A percentile compares a stretch with the other conserved stretches of the same genome.
Evolutionary conservation across 2,329 filamentous ascomycete species (phyloP).

Genomic region (Hypoxylon sp.): DNA sequence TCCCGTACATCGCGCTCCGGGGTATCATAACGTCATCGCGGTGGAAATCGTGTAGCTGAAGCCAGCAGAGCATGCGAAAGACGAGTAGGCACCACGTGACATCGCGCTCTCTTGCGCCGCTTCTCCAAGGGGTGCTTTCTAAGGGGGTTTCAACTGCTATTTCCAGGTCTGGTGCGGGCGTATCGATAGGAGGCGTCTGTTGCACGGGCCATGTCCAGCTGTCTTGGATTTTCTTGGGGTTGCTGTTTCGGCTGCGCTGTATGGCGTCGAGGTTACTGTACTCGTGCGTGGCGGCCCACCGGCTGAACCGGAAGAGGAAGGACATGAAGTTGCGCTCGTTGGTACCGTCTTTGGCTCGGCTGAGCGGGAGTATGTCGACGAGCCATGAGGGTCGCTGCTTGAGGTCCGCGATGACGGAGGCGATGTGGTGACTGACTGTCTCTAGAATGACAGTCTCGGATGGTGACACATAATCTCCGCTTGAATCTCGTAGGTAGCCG

Average conservation of each 20-base stretch:
- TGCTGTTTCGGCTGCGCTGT: background rate
- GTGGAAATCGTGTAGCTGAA: constrained; percentile 70
- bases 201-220: background rate
- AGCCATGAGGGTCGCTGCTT: constrained; percentile 23
- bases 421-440: constrained; percentile 19
- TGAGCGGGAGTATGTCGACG: constrained; percentile 14
- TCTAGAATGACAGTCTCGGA: constrained; percentile 28
- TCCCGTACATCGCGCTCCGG: constrained; percentile 68
- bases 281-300: constrained; percentile 1
- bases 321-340: constrained; percentile 16
- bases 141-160: constrained; percentile 30
- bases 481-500: background rate
- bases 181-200: background rate
- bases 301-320: constrained; percentile 27
- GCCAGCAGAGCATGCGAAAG: constrained; percentile 72
- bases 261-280: background rate
- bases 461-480: constrained; percentile 8
- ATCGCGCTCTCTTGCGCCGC: constrained; percentile 37
- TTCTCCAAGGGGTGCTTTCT: constrained; percentile 42
- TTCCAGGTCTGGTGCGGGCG: constrained; percentile 12
- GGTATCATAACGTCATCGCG: constrained; percentile 67
- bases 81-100: constrained; percentile 70
- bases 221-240: background rate
- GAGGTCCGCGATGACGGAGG: constrained; percentile 25
- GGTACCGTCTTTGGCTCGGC: constrained; percentile 18